These are phyloP conservation scores for Cytospora schulzeri DNA, from an alignment of 2,329 filamentous ascomycete species.

Conservation along the genomic window DNA sequence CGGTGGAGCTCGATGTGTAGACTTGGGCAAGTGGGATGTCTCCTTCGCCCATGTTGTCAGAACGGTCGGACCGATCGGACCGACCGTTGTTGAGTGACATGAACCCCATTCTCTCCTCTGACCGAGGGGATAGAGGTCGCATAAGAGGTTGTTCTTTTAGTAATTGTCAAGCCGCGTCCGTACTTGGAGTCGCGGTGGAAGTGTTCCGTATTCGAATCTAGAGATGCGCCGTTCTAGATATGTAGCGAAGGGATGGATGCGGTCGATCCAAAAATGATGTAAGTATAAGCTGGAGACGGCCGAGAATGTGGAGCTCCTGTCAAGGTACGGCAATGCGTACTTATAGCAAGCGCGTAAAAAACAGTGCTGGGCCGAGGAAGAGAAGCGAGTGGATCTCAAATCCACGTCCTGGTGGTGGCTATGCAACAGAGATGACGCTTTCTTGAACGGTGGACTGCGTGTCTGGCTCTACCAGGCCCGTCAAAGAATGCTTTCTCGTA, in stretches of 20 bases:
- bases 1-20: constrained; percentile 57
- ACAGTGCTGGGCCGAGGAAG: not conserved
- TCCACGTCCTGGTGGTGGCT: constrained; percentile 14
- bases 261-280: constrained; percentile 2
- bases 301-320: constrained; percentile 15
- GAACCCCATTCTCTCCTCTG: constrained; percentile 47
- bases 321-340: constrained; percentile 11
- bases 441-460: not conserved
- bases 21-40: constrained; percentile 60
- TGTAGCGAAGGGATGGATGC: constrained; percentile 2
- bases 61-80: constrained; percentile 32
- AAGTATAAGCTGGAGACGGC: constrained; percentile 6
- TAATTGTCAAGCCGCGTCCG: not conserved
- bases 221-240: not conserved
- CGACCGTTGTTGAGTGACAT: constrained; percentile 43
- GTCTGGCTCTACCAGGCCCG: constrained; percentile 16
- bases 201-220: not conserved
- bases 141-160: constrained; percentile 12
- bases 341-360: not conserved
- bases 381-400: constrained; percentile 17
- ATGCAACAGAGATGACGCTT: constrained; percentile 5
- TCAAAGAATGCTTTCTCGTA: constrained; percentile 2
- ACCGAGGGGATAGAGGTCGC: constrained; percentile 37
- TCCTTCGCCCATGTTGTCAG: constrained; percentile 39
- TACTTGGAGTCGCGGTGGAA: not conserved